Conservation (phyloP, 768 basidiomycete species). For the Dentipellis fragilis region DNA sequence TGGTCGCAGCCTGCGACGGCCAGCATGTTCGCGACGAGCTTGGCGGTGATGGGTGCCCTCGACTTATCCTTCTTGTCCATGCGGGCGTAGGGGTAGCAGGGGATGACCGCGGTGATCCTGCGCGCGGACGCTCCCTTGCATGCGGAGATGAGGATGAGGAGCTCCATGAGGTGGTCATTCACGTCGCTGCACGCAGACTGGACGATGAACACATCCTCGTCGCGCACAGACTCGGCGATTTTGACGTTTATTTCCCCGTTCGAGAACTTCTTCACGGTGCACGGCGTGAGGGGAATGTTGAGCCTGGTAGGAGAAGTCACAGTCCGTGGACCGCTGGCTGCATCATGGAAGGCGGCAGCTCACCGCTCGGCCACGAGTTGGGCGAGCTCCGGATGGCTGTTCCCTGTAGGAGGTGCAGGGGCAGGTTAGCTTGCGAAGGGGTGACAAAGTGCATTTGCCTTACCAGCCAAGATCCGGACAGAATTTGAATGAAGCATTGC, state of each 20-base stretch:
- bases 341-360: slow-evolving; percentile 39
- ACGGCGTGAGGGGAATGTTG: slow-evolving; percentile 76
- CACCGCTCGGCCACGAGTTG: slow-evolving; percentile 93
- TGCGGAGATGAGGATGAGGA: slow-evolving; percentile 95
- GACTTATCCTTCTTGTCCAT: slow-evolving; percentile 99
- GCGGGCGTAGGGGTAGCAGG: slow-evolving; percentile 93
- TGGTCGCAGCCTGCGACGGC: slow-evolving; percentile 96
- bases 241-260: slow-evolving; percentile 95
- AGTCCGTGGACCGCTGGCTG: slow-evolving; percentile 35
- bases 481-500: slow-evolving; percentile 78
- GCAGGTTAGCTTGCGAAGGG: slow-evolving; percentile 9
- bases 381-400: slow-evolving; percentile 97
- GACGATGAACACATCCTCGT: slow-evolving; percentile 98
- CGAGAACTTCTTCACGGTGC: slow-evolving; percentile 82
- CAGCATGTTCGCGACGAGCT: slow-evolving; percentile 97
- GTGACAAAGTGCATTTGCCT: slow-evolving; percentile 14
- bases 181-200: slow-evolving; percentile 85
- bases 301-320: slow-evolving; percentile 55
- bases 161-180: slow-evolving; percentile 97
- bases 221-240: slow-evolving; percentile 90
- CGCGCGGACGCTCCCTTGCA: slow-evolving; percentile 95
- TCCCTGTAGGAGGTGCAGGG: slow-evolving; percentile 45
- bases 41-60: slow-evolving; percentile 94
- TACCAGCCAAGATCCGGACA: slow-evolving; percentile 66
- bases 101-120: slow-evolving; percentile 94